Evolutionary conservation across 2,329 filamentous ascomycete species (phyloP).

Genomic region (Paracamarosporium sp.): DNA sequence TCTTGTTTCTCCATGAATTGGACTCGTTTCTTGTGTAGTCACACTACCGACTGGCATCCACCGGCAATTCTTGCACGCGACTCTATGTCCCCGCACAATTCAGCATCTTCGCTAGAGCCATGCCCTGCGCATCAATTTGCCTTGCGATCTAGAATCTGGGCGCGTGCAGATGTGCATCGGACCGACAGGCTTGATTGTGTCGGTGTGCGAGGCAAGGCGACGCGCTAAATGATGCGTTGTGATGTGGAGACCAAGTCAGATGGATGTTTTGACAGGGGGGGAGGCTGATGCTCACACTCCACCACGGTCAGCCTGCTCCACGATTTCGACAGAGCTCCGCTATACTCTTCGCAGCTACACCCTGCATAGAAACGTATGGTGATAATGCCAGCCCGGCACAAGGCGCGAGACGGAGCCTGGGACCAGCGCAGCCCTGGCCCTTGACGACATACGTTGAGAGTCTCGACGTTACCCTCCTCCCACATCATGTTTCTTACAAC

Average conservation of each 20-base stretch:
- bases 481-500: not conserved
- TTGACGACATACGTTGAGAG: not conserved
- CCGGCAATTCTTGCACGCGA: slow-evolving; percentile 4
- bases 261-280: not conserved
- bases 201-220: not conserved
- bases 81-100: slow-evolving; percentile 1
- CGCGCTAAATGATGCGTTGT: not conserved
- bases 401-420: not conserved
- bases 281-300: not conserved
- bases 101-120: not conserved
- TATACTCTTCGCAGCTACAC: not conserved
- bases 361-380: not conserved
- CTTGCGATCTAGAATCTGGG: not conserved
- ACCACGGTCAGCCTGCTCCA: not conserved
- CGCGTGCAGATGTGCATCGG: slow-evolving; percentile 1
- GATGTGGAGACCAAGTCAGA: not conserved
- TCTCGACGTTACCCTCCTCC: not conserved
- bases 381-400: not conserved
- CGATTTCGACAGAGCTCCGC: not conserved
- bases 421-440: not conserved
- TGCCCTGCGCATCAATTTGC: not conserved
- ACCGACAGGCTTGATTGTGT: not conserved
- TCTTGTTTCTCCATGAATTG: not conserved
- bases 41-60: not conserved
- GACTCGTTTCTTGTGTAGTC: not conserved